Percentiles rank a stretch among this genome's conserved stretches.
Evolutionary conservation across 441 rosid species (phyloP).

Genomic region (Aquilaria agallochum): DNA sequence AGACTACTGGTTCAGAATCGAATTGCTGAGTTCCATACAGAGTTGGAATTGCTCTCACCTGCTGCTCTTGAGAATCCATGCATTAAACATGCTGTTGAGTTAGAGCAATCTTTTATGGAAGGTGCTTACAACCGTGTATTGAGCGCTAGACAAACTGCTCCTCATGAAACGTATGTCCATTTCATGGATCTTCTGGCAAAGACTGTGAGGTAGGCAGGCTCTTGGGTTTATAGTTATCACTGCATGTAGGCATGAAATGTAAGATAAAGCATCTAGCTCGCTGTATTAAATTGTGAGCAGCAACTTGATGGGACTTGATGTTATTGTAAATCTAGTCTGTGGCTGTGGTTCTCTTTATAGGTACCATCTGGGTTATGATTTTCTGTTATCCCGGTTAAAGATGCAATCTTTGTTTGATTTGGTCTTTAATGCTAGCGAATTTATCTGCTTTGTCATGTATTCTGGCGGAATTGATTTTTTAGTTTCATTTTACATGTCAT

Average conservation of each 20-base stretch:
- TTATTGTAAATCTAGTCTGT: too few relatives aligned
- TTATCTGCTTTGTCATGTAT: background rate
- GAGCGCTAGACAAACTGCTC: slow-evolving; percentile 91
- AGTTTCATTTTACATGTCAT: slow-evolving; percentile 4
- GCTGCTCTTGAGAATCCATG: slow-evolving; percentile 82
- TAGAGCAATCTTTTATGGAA: slow-evolving; percentile 99
- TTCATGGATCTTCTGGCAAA: slow-evolving; percentile 98
- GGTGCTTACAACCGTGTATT: slow-evolving; percentile 95
- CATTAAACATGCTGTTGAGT: slow-evolving; percentile 93
- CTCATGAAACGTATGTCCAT: slow-evolving; percentile 79
- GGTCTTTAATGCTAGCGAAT: background rate
- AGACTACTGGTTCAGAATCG: slow-evolving; percentile 94
- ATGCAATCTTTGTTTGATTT: background rate
- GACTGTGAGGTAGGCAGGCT: slow-evolving; percentile 73
- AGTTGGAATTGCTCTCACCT: slow-evolving; percentile 78
- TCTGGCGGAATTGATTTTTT: background rate
- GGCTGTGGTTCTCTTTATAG: background rate
- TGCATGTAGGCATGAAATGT: background rate
- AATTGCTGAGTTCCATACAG: slow-evolving; percentile 97
- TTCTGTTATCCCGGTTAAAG: background rate
- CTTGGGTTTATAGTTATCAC: background rate
- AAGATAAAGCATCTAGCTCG: too few relatives aligned
- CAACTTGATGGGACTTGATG: background rate
- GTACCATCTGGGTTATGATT: background rate
- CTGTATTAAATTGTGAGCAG: background rate